These are phyloP conservation scores for Pythium monospermum DNA, from an alignment of 352 stramenopile genomes.

Conservation along the genomic window DNA sequence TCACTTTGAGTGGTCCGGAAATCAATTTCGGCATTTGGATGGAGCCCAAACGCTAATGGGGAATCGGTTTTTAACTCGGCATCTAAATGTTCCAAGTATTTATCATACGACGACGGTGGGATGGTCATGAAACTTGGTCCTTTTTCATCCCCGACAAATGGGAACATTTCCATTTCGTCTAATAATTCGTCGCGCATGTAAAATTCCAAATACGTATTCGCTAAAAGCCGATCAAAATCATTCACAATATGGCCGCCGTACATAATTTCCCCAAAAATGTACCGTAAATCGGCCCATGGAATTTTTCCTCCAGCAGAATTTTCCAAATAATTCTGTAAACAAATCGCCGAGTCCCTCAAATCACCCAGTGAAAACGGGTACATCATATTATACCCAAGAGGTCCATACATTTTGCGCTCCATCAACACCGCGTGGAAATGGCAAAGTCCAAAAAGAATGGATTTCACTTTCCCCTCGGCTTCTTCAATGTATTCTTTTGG, in stretches of 20 bases:
- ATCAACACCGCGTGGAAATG: conserved; percentile 92
- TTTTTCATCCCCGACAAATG: conserved; percentile 96
- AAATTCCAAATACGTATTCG: conserved; percentile 80
- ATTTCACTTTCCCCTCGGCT: conserved; percentile 71
- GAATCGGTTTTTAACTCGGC: conserved; percentile 95
- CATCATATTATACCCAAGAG: conserved; percentile 88
- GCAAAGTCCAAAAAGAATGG: conserved; percentile 89
- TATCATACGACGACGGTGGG: conserved; percentile 95
- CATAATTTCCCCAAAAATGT: conserved; percentile 89
- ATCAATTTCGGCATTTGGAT: conserved; percentile 98
- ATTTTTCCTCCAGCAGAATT: conserved; percentile 74
- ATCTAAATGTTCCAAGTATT: conserved; percentile 97
- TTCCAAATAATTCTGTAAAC: conserved; percentile 92
- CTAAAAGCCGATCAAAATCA: conserved; percentile 74
- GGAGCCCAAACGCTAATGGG: conserved; percentile 95
- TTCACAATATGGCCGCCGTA: conserved; percentile 88
- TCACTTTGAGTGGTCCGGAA: conserved; percentile 97
- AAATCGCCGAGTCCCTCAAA: conserved; percentile 74
- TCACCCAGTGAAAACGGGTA: conserved; percentile 89
- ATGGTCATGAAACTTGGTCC: conserved; percentile 87
- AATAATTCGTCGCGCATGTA: conserved; percentile 91
- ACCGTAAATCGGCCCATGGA: conserved; percentile 87
- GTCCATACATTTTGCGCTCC: conserved; percentile 89
- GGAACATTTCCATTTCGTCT: conserved; percentile 98
- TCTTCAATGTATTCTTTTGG: conserved; percentile 74